Evolutionary conservation across 768 basidiomycete genomes (phyloP).

Genomic region (Phylloporus rhodoxanthus): DNA sequence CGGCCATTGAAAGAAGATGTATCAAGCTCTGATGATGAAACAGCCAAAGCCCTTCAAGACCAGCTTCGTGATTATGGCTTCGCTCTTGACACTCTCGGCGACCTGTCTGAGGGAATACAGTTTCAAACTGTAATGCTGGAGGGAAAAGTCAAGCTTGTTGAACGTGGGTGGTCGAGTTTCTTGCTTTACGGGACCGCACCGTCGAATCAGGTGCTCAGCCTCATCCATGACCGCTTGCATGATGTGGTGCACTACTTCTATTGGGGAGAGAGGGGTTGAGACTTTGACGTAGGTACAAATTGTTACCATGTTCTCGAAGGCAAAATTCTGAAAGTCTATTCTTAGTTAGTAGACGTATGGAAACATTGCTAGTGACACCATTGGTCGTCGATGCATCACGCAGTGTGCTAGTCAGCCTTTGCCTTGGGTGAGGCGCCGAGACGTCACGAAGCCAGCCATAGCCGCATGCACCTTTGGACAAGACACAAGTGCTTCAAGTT

Average conservation of each 20-base stretch:
- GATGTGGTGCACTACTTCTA: background rate
- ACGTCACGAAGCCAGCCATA: too few species aligned
- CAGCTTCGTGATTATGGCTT: background rate
- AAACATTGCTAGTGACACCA: too few species aligned
- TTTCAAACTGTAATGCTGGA: background rate
- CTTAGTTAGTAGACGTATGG: too few species aligned
- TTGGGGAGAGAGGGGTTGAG: background rate
- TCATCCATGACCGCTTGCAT: background rate
- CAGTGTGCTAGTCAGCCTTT: too few species aligned
- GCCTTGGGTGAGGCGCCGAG: too few species aligned
- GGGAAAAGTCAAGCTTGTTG: background rate
- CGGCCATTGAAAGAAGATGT: background rate
- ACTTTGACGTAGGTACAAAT: background rate
- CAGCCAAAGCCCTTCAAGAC: background rate
- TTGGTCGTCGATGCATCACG: too few species aligned
- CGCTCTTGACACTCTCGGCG: background rate
- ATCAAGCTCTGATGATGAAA: background rate
- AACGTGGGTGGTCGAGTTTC: background rate
- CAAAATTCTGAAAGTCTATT: too few species aligned
- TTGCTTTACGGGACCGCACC: background rate
- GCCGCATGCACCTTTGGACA: too few species aligned
- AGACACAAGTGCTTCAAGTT: too few species aligned
- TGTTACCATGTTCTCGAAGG: too few species aligned
- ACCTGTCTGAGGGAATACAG: background rate
- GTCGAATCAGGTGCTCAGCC: background rate